A percentile compares a stretch with the other conserved stretches of the same genome.
Evolutionary conservation across 345 rosid species (phyloP).

Genomic region (Corchorus olitorius): DNA sequence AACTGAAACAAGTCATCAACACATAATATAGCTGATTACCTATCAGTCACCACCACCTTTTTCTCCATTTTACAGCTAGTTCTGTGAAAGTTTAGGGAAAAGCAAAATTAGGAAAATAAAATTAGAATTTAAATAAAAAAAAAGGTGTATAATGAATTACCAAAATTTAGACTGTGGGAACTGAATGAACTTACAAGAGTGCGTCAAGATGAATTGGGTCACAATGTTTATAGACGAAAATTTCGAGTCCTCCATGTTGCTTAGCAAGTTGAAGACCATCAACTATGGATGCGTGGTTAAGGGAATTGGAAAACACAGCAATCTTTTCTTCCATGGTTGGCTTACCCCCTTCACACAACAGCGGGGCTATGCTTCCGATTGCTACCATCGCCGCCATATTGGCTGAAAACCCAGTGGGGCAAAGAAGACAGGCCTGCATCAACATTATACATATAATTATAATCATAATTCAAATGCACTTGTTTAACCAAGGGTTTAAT

Average conservation of each 20-base stretch:
- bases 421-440: conserved; percentile 86
- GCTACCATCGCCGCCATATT: conserved; percentile 94
- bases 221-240: conserved; percentile 71
- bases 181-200: conserved; percentile 58
- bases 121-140: neutral
- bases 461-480: too few relatives aligned
- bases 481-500: too few relatives aligned
- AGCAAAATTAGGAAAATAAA: neutral
- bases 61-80: conserved; percentile 60
- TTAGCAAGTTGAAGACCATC: conserved; percentile 84
- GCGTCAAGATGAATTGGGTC: conserved; percentile 75
- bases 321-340: conserved; percentile 56
- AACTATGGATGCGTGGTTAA: conserved; percentile 93
- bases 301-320: conserved; percentile 83
- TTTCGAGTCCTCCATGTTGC: conserved; percentile 53
- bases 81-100: conserved; percentile 38
- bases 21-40: conserved; percentile 32
- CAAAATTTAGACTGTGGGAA: neutral
- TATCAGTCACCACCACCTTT: conserved; percentile 89
- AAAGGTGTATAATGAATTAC: neutral
- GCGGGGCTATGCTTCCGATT: conserved; percentile 71
- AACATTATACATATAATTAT: conserved; percentile 16
- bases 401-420: conserved; percentile 91
- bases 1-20: too few relatives aligned
- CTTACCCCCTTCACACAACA: conserved; percentile 45